Percentiles rank a stretch among this genome's conserved stretches.
phyloP scores from a whole-genome alignment of 805 yeast species.

The Kodamaea kaohsiungensis region DNA sequence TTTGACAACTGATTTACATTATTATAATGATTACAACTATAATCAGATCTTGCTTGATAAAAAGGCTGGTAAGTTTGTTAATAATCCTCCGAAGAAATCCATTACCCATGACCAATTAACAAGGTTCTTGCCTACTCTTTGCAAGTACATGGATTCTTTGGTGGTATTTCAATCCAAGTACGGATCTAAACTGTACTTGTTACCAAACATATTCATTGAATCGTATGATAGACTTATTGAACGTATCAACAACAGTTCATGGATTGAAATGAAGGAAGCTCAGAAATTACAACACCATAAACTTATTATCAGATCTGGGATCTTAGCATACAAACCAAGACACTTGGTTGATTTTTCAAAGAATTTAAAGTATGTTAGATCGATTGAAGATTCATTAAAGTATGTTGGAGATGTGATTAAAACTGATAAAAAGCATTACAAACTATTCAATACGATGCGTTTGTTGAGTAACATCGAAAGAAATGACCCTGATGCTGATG shows the following conservation, averaged over 20 bases:
- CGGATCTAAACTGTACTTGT: slow-evolving; percentile 15
- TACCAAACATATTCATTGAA: slow-evolving; percentile 21
- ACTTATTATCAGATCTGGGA: slow-evolving; percentile 28
- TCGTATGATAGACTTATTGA: slow-evolving; percentile 27
- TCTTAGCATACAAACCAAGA: slow-evolving; percentile 30
- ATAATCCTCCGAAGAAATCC: slow-evolving; percentile 28
- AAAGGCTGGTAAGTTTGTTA: slow-evolving; percentile 15
- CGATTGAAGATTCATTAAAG: slow-evolving; percentile 24
- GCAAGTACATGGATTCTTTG: slow-evolving; percentile 25
- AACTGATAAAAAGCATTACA: background rate
- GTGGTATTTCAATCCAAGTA: slow-evolving; percentile 18
- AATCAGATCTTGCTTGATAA: slow-evolving; percentile 17
- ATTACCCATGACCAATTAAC: slow-evolving; percentile 26
- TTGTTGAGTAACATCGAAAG: slow-evolving; percentile 4
- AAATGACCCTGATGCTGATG: slow-evolving; percentile 3
- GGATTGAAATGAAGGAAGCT: slow-evolving; percentile 20
- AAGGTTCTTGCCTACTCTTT: slow-evolving; percentile 20
- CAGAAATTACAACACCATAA: slow-evolving; percentile 24
- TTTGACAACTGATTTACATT: slow-evolving; percentile 29
- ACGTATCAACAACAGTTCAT: slow-evolving; percentile 25
- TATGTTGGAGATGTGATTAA: slow-evolving; percentile 16
- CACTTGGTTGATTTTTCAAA: slow-evolving; percentile 20
- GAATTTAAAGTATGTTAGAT: slow-evolving; percentile 16
- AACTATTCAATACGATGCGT: slow-evolving; percentile 7
- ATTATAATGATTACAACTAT: slow-evolving; percentile 29